Conservation (phyloP, 2,329 filamentous ascomycete species). For the Lachnellula arida region DNA sequence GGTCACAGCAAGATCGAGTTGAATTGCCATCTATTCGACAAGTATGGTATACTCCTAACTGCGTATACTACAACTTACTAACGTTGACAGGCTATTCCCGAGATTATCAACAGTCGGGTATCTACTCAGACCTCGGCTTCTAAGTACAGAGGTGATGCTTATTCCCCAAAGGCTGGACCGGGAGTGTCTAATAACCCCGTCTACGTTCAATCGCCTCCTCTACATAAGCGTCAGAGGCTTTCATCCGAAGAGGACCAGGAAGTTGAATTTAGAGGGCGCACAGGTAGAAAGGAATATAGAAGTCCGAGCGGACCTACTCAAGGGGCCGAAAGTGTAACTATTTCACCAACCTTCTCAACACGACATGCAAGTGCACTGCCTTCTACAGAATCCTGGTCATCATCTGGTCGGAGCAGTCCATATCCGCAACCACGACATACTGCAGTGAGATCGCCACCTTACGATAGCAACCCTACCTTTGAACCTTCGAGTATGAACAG, state of each 20-base stretch:
- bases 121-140: neutral
- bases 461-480: conserved; percentile 1
- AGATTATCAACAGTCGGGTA: conserved; percentile 7
- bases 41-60: conserved; percentile 2
- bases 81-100: conserved; percentile 13
- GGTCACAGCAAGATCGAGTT: conserved; percentile 10
- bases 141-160: conserved; percentile 7
- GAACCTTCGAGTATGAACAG: conserved; percentile 3
- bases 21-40: conserved; percentile 22
- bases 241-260: conserved; percentile 14
- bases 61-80: neutral
- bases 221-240: conserved; percentile 19
- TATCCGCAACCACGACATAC: conserved; percentile 5
- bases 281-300: conserved; percentile 9
- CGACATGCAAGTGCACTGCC: conserved; percentile 7
- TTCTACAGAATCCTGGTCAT: conserved; percentile 9
- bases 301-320: conserved; percentile 10
- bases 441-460: conserved; percentile 2
- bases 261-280: conserved; percentile 5
- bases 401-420: conserved; percentile 15
- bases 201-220: conserved; percentile 7
- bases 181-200: neutral
- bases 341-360: conserved; percentile 9
- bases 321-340: conserved; percentile 9
- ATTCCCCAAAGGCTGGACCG: conserved; percentile 6